Evolutionary conservation across 2,329 filamentous ascomycete genomes (phyloP).

Genomic region (Colletotrichum truncatum): DNA sequence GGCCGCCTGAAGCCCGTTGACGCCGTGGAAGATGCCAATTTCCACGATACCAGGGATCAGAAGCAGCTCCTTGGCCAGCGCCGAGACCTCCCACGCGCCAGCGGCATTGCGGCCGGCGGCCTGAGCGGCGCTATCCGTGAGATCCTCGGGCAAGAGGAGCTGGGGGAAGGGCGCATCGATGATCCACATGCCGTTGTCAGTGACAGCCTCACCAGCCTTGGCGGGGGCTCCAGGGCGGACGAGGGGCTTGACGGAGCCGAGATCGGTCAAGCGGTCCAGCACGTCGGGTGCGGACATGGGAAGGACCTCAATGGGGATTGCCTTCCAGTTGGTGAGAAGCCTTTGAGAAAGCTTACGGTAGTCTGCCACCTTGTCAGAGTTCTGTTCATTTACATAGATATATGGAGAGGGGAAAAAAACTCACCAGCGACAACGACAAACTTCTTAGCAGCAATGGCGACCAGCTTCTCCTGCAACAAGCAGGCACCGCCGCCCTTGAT

Average conservation of each 20-base stretch:
- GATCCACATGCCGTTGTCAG: constrained; percentile 74
- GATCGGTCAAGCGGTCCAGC: constrained; percentile 72
- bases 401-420: constrained; percentile 35
- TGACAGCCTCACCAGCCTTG: constrained; percentile 81
- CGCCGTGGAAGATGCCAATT: constrained; percentile 72
- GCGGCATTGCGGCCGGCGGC: constrained; percentile 58
- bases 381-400: background rate
- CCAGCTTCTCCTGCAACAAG: constrained; percentile 96
- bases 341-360: constrained; percentile 87
- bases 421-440: constrained; percentile 88
- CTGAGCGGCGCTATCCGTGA: constrained; percentile 44
- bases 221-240: constrained; percentile 77
- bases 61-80: constrained; percentile 79
- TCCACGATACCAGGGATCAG: constrained; percentile 88
- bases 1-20: constrained; percentile 76
- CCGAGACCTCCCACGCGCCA: constrained; percentile 83
- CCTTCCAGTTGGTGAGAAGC: constrained; percentile 80
- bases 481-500: constrained; percentile 99
- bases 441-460: constrained; percentile 83
- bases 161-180: constrained; percentile 90
- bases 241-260: constrained; percentile 77
- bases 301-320: constrained; percentile 92
- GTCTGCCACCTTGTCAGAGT: constrained; percentile 59
- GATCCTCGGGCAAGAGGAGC: constrained; percentile 70
- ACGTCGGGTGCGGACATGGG: constrained; percentile 85